These are phyloP conservation scores for Arthrocladium fulminans DNA, from an alignment of 2,329 filamentous ascomycete species.

Conservation along the genomic window DNA sequence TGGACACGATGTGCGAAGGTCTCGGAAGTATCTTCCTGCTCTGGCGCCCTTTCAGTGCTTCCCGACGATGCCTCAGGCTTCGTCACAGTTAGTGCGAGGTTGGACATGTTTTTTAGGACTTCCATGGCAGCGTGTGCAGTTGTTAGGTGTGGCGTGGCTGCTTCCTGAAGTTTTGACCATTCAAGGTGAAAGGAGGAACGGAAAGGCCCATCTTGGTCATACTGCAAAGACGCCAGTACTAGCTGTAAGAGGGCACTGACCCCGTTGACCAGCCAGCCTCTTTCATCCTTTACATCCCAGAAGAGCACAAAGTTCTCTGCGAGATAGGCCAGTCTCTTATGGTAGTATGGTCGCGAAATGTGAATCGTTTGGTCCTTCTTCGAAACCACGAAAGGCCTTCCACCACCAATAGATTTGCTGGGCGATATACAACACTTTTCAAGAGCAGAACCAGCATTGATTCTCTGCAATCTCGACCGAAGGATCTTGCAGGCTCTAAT, in stretches of 20 bases:
- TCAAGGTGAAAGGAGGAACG: slow-evolving; percentile 7
- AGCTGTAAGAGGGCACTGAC: slow-evolving; percentile 32
- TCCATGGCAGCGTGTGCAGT: slow-evolving; percentile 11
- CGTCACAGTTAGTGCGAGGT: slow-evolving; percentile 11
- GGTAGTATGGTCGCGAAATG: slow-evolving; percentile 19
- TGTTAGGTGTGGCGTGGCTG: slow-evolving; percentile 1
- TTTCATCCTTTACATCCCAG: slow-evolving; percentile 26
- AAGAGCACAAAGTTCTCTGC: slow-evolving; percentile 23
- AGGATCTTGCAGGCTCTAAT: neutral
- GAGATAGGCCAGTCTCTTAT: slow-evolving; percentile 26
- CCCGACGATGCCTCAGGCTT: slow-evolving; percentile 1
- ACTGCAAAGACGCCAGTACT: slow-evolving; percentile 24
- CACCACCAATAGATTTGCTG: slow-evolving; percentile 24
- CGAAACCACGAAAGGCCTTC: slow-evolving; percentile 21
- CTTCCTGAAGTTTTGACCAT: slow-evolving; percentile 9
- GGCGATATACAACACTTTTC: slow-evolving; percentile 23
- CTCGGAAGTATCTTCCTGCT: neutral
- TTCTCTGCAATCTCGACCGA: neutral
- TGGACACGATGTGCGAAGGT: slow-evolving; percentile 2
- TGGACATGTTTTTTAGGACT: slow-evolving; percentile 13
- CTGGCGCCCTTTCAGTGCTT: neutral
- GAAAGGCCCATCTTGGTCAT: slow-evolving; percentile 12
- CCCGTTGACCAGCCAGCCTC: slow-evolving; percentile 24
- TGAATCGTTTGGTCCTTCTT: slow-evolving; percentile 24
- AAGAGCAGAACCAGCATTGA: slow-evolving; percentile 13